Conservation (phyloP, 331 rosid genomes). For the Acacia concinna region DNA sequence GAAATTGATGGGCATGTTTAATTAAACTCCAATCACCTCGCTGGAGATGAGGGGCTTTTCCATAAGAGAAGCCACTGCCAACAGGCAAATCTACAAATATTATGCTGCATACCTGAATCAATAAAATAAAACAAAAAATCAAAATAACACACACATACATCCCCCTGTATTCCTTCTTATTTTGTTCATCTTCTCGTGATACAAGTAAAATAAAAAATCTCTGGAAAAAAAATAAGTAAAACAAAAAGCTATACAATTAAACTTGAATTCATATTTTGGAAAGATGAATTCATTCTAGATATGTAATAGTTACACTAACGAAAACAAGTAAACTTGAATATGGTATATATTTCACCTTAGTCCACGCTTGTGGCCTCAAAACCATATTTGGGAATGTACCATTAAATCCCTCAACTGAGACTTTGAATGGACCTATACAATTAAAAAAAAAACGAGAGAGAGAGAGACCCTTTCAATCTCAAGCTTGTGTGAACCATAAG, state of each 20-base stretch:
- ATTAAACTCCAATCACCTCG: background rate
- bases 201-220: too few species aligned
- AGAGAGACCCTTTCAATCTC: background rate
- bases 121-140: background rate
- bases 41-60: background rate
- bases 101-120: background rate
- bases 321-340: background rate
- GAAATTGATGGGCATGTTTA: background rate
- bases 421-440: background rate
- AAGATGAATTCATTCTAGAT: background rate
- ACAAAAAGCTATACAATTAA: too few species aligned
- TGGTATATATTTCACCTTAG: slow-evolving; percentile 46
- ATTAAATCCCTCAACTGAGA: slow-evolving; percentile 39
- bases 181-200: background rate
- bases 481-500: background rate
- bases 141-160: background rate
- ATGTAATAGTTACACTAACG: too few species aligned
- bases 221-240: too few species aligned
- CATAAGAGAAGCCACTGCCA: background rate
- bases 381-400: slow-evolving; percentile 50
- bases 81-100: background rate
- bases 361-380: slow-evolving; percentile 62
- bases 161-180: too few species aligned
- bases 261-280: too few species aligned
- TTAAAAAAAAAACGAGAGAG: background rate